These are phyloP conservation scores for Gossypium davidsonii DNA, from an alignment of 441 rosid species.

Conservation along the genomic window DNA sequence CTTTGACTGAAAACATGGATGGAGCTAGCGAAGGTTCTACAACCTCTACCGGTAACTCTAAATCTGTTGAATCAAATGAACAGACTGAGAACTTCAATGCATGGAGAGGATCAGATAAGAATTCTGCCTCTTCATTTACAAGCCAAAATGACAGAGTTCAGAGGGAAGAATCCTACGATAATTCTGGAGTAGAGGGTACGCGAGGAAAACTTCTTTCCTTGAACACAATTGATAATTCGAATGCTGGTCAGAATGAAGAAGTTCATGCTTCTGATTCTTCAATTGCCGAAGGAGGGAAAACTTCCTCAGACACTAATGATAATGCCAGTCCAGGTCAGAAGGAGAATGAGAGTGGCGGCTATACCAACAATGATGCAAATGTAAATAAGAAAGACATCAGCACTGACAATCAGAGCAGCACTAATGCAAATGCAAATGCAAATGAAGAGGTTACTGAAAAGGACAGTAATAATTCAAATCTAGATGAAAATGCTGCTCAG, in stretches of 20 bases:
- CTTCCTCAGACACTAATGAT: slow-evolving; percentile 16
- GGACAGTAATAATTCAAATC: slow-evolving; percentile 1
- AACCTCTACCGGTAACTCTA: slow-evolving; percentile 29
- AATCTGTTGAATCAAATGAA: slow-evolving; percentile 24
- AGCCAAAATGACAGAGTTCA: slow-evolving; percentile 19
- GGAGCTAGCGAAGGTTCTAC: slow-evolving; percentile 31
- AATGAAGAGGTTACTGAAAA: not conserved
- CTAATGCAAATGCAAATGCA: slow-evolving; percentile 1
- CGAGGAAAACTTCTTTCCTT: slow-evolving; percentile 27
- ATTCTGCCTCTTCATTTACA: slow-evolving; percentile 18
- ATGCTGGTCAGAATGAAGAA: slow-evolving; percentile 36
- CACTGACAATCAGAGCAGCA: slow-evolving; percentile 6
- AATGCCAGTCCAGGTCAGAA: slow-evolving; percentile 18
- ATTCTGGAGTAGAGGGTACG: slow-evolving; percentile 25
- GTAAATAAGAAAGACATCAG: slow-evolving; percentile 12
- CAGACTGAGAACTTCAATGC: slow-evolving; percentile 23
- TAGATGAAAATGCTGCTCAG: not conserved
- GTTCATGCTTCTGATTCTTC: slow-evolving; percentile 32
- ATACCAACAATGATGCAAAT: slow-evolving; percentile 7
- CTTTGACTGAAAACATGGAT: slow-evolving; percentile 30
- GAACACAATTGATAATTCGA: slow-evolving; percentile 28
- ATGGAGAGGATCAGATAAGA: slow-evolving; percentile 19
- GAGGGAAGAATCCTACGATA: slow-evolving; percentile 19
- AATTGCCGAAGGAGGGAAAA: slow-evolving; percentile 22
- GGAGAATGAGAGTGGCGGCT: slow-evolving; percentile 5